phyloP scores from a whole-genome alignment of 805 yeast species.

The Spathaspora gorwiae region DNA sequence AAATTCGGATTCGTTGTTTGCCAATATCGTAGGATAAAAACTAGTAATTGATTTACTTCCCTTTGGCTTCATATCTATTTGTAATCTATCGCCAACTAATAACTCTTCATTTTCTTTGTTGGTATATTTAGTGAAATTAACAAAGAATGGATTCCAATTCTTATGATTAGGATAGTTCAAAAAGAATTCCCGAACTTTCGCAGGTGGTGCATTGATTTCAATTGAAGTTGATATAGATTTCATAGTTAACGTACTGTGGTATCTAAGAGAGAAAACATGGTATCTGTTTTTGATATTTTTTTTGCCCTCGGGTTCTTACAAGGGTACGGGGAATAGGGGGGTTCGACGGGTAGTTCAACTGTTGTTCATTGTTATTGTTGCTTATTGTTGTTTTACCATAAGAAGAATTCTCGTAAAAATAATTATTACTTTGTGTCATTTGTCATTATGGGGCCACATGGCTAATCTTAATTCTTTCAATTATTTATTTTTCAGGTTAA shows the following conservation, averaged over 20 bases:
- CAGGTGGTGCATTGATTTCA: constrained; percentile 9
- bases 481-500: no score
- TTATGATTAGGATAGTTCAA: constrained; percentile 7
- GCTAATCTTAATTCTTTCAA: no score
- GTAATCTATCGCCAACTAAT: constrained; percentile 7
- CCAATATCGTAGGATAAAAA: constrained; percentile 6
- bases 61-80: constrained; percentile 7
- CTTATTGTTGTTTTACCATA: no score
- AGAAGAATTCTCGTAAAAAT: no score
- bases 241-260: no score
- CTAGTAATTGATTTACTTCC: constrained; percentile 2
- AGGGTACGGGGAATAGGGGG: no score
- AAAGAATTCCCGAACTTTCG: constrained; percentile 6
- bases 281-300: no score
- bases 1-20: constrained; percentile 2
- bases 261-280: not conserved
- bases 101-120: not conserved
- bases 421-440: no score
- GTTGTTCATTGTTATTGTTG: no score
- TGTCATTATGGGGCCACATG: no score
- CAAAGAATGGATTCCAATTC: constrained; percentile 13
- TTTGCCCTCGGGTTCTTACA: no score
- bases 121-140: constrained; percentile 3
- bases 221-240: constrained; percentile 5
- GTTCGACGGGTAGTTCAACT: no score